Conservation (phyloP, 352 stramenopile species). For the Nothophytophthora sp. region DNA sequence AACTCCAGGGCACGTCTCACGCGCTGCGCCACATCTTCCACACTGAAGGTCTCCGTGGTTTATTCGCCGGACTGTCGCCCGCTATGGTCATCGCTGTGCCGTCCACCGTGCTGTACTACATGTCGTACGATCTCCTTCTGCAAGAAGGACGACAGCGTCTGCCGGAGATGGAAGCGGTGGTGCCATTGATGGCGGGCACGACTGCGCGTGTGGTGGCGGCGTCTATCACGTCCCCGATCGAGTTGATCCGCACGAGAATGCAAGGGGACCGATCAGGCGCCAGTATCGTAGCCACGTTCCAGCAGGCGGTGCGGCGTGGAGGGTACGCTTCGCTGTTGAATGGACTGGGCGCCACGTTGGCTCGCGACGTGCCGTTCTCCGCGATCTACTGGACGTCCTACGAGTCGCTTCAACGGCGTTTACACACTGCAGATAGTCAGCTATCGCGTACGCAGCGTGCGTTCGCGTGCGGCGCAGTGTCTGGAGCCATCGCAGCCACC, state of each 20-base stretch:
- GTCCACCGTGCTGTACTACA: slow-evolving; percentile 96
- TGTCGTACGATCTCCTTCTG: slow-evolving; percentile 91
- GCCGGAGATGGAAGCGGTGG: slow-evolving; percentile 33
- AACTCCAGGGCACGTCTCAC: slow-evolving; percentile 58
- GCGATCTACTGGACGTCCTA: slow-evolving; percentile 95
- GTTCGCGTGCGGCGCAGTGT: slow-evolving; percentile 85
- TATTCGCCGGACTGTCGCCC: slow-evolving; percentile 91
- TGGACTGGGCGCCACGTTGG: slow-evolving; percentile 90
- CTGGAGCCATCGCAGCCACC: slow-evolving; percentile 87
- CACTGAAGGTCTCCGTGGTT: slow-evolving; percentile 67
- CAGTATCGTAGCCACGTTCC: slow-evolving; percentile 49
- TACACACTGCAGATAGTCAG: slow-evolving; percentile 11
- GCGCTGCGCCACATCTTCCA: slow-evolving; percentile 79
- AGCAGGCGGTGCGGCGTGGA: slow-evolving; percentile 51
- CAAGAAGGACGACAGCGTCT: slow-evolving; percentile 41
- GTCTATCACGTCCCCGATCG: slow-evolving; percentile 84
- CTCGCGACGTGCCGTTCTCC: slow-evolving; percentile 95
- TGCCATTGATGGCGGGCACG: slow-evolving; percentile 71
- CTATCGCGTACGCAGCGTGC: slow-evolving; percentile 66
- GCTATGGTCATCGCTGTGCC: slow-evolving; percentile 94
- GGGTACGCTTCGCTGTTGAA: slow-evolving; percentile 85
- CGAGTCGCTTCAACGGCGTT: slow-evolving; percentile 67
- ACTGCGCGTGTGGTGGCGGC: slow-evolving; percentile 72
- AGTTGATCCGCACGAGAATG: slow-evolving; percentile 90
- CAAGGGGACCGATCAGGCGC: slow-evolving; percentile 39